Percentiles rank a stretch among this genome's conserved stretches.
Evolutionary conservation across 768 basidiomycete species (phyloP).

Genomic region (Trametes villosa): DNA sequence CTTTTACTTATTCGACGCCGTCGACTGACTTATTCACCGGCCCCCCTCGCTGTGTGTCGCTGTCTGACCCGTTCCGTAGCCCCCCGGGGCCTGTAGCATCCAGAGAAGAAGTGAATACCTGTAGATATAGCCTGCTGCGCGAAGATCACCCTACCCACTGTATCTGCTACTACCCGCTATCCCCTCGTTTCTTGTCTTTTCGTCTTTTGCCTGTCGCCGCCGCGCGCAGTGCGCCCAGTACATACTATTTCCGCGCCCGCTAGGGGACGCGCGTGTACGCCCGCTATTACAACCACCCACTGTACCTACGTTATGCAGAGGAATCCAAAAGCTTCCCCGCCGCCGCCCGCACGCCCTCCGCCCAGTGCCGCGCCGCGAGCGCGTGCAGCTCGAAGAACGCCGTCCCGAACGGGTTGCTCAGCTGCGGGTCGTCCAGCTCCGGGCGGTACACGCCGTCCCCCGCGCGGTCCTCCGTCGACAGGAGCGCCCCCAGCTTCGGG

Average conservation of each 20-base stretch:
- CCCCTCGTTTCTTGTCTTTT: conserved; percentile 1
- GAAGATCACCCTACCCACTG: conserved; percentile 7
- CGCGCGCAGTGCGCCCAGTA: too few species aligned
- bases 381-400: conserved; percentile 85
- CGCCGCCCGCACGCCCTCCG: conserved; percentile 67
- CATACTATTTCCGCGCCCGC: background rate
- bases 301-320: conserved; percentile 35
- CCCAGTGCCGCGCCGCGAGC: conserved; percentile 62
- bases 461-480: conserved; percentile 86
- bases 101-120: conserved; percentile 9
- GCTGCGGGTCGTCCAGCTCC: conserved; percentile 87
- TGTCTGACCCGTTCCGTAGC: background rate
- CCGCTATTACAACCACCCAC: background rate
- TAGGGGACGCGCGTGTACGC: background rate
- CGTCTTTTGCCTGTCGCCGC: too few species aligned
- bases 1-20: conserved; percentile 15
- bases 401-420: conserved; percentile 80
- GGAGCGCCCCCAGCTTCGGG: conserved; percentile 77
- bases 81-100: conserved; percentile 2
- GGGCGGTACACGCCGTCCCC: conserved; percentile 85
- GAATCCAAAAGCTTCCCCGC: conserved; percentile 61
- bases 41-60: conserved; percentile 13
- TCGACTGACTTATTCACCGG: conserved; percentile 20
- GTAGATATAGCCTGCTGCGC: conserved; percentile 9
- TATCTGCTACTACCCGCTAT: background rate